Percentiles rank a stretch among this genome's conserved stretches.
Conservation (phyloP, 805 yeast species). For the Hanseniaspora vineae region DNA sequence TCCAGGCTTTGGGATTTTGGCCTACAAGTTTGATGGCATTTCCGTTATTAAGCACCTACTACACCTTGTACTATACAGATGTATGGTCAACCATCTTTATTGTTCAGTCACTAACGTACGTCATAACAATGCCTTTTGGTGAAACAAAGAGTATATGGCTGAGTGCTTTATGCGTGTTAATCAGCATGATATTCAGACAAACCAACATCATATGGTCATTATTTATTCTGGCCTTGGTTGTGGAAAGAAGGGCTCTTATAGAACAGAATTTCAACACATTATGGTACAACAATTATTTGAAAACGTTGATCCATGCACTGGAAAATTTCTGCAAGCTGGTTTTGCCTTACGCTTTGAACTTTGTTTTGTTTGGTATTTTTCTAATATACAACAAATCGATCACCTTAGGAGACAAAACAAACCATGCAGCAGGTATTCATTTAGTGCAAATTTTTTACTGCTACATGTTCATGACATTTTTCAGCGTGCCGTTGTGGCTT, state of each 20-base stretch:
- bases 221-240: conserved; percentile 39
- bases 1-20: conserved; percentile 33
- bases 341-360: conserved; percentile 42
- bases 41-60: conserved; percentile 65
- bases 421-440: conserved; percentile 64
- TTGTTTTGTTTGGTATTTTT: conserved; percentile 41
- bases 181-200: conserved; percentile 70
- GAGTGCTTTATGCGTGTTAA: conserved; percentile 44
- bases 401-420: conserved; percentile 82
- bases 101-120: conserved; percentile 39
- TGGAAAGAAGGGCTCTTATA: conserved; percentile 38
- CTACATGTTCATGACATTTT: conserved; percentile 42
- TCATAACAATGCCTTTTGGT: conserved; percentile 28
- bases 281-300: conserved; percentile 27
- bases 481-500: conserved; percentile 68
- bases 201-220: conserved; percentile 84
- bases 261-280: conserved; percentile 28
- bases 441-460: conserved; percentile 76
- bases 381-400: conserved; percentile 64
- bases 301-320: conserved; percentile 24
- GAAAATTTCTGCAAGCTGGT: conserved; percentile 23
- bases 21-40: conserved; percentile 33
- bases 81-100: conserved; percentile 78
- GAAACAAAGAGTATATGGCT: conserved; percentile 23
- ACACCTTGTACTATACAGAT: conserved; percentile 79